Percentiles rank a stretch among this genome's conserved stretches.
These are phyloP conservation scores for Austroboletus festivus DNA, from an alignment of 768 basidiomycete species.

Conservation along the genomic window DNA sequence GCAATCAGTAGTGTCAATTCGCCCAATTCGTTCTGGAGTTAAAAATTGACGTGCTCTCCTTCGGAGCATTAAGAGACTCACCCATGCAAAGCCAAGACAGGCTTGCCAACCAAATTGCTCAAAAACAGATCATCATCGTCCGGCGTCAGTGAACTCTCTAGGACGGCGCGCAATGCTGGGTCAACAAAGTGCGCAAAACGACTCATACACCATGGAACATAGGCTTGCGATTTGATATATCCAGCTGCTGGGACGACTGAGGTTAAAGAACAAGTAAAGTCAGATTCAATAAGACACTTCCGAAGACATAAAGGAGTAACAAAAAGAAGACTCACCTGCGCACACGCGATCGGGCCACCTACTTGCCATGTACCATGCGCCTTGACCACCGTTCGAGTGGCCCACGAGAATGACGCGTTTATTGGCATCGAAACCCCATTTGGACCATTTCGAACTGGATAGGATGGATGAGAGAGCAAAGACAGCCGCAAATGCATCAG, in stretches of 20 bases:
- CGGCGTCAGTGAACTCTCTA: slow-evolving; percentile 70
- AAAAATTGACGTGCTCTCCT: neutral
- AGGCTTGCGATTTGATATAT: slow-evolving; percentile 86
- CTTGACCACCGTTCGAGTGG: slow-evolving; percentile 93
- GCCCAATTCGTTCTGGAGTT: too few species aligned
- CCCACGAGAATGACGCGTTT: slow-evolving; percentile 69
- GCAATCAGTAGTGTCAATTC: neutral
- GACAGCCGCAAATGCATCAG: slow-evolving; percentile 64
- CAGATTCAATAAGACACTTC: neutral
- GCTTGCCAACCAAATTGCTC: slow-evolving; percentile 68
- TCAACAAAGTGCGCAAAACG: slow-evolving; percentile 79
- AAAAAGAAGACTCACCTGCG: slow-evolving; percentile 43
- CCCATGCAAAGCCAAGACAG: slow-evolving; percentile 80
- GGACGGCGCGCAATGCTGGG: slow-evolving; percentile 64
- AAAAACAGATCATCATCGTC: slow-evolving; percentile 89
- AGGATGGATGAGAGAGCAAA: slow-evolving; percentile 54
- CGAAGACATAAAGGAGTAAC: too few species aligned
- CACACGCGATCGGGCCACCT: slow-evolving; percentile 74
- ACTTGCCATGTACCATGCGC: slow-evolving; percentile 75
- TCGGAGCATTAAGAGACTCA: slow-evolving; percentile 32
- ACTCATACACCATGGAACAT: slow-evolving; percentile 70
- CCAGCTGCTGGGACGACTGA: slow-evolving; percentile 74
- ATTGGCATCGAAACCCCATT: slow-evolving; percentile 37
- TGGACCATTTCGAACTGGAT: slow-evolving; percentile 35
- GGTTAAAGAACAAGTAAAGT: too few species aligned